Base-by-base conservation (phyloP, 768 basidiomycete species). In the Saitozyma sp. region DNA sequence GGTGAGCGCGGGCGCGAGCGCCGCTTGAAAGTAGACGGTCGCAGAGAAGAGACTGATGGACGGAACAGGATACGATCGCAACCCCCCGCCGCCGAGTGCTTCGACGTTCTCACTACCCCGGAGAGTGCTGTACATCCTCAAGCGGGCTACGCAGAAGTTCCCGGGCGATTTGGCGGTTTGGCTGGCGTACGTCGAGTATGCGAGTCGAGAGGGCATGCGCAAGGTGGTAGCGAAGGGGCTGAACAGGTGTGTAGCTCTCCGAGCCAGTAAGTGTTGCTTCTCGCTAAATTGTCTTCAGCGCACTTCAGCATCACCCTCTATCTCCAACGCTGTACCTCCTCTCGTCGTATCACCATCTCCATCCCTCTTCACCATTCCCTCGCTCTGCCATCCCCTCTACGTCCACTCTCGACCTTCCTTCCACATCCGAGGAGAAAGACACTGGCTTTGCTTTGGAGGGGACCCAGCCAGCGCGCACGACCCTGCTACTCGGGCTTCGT, bases 61-160 rank as follows among this genome's bases (percentile, higher is more conserved):
- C 29, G 29, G 5, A 29, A 29, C 40, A 77, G 76, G 68, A 19
- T 74, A 74, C 56, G 66, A 75, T 55, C 55, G 68, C 38, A 75
- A 75, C 56, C 71, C 80, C 13, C 81, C 80, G 0, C 84, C 86
- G 17, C 82, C 86, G 4, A 88, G 89, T 13, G 82, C 91, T 59
- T 92, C 90, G 8, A 89, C 90, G 79, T 91, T 89, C 69, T 89
- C 91, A 4, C 85, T 96, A 57, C 89, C 90, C 38, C 85, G 89
- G 63, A 80, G 92, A 68, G 89, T 92, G 72, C 88, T 91, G 76
- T 88, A 91, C 64, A 91, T 95, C 61, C 92, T 95, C 68, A 91
- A 95, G 78, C 86, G 93, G 17, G 93, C 91, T 1, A 83, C 93
- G 19, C 87, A 85, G 75, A 89, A 88, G 73, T 96, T 97, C 85